A percentile compares a stretch with the other conserved stretches of the same genome.
These are phyloP conservation scores for Pleurotus djamor DNA, from an alignment of 768 basidiomycete genomes.

Conservation along the genomic window DNA sequence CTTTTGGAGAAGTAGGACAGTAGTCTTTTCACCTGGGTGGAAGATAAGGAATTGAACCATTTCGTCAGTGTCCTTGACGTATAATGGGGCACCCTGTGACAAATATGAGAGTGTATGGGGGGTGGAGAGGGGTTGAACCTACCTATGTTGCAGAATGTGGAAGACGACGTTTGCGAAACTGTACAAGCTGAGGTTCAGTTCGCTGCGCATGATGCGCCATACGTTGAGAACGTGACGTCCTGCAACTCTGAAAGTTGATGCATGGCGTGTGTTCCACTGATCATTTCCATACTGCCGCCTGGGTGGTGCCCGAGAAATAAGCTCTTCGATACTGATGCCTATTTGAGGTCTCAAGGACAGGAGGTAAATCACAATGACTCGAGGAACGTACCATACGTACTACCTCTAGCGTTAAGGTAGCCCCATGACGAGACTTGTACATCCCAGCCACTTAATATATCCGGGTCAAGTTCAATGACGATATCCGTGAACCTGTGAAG, in stretches of 20 bases:
- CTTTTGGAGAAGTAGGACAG: slow-evolving; percentile 65
- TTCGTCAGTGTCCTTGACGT: slow-evolving; percentile 54
- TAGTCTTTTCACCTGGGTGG: slow-evolving; percentile 52
- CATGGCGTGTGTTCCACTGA: slow-evolving; percentile 71
- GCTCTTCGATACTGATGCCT: slow-evolving; percentile 74
- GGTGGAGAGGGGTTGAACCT: slow-evolving; percentile 10
- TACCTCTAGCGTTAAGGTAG: slow-evolving; percentile 72
- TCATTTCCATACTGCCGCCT: slow-evolving; percentile 37
- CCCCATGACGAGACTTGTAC: slow-evolving; percentile 90
- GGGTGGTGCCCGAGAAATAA: slow-evolving; percentile 75
- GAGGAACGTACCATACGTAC: slow-evolving; percentile 46
- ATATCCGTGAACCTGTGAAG: slow-evolving; percentile 76
- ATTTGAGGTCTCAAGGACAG: slow-evolving; percentile 4
- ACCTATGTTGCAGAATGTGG: slow-evolving; percentile 78
- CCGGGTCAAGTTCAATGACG: slow-evolving; percentile 80
- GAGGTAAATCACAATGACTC: slow-evolving; percentile 41
- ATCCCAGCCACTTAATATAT: slow-evolving; percentile 92
- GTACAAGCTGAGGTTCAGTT: slow-evolving; percentile 75
- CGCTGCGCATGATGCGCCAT: slow-evolving; percentile 90
- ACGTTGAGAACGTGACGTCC: slow-evolving; percentile 92
- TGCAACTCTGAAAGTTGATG: slow-evolving; percentile 78
- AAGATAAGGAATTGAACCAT: slow-evolving; percentile 64
- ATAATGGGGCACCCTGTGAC: slow-evolving; percentile 73
- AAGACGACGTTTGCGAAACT: slow-evolving; percentile 90
- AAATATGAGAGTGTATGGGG: neutral